Evolutionary conservation across 2,329 filamentous ascomycete species (phyloP), one percentile per base, ranked within the genome.

Genomic region (Alternaria hordeiaustralica): DNA sequence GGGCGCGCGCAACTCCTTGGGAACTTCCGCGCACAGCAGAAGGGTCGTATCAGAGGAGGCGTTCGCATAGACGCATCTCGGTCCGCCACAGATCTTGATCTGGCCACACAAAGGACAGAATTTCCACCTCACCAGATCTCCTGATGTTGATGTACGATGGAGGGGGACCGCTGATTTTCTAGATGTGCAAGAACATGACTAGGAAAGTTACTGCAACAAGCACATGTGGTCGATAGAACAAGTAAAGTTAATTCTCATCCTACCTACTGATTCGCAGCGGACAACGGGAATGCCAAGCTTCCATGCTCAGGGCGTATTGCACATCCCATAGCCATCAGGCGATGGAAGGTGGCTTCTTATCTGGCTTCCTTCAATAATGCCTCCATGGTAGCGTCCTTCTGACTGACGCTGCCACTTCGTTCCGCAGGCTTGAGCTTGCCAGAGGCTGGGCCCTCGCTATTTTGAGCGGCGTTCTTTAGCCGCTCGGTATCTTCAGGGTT

Each of bases 401-500:
- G 79, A 4, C 80, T 79, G n/a, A 79, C 75, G 56, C 78, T 83
- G 46, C 81, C 81, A 50, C 77, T 80, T 63, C 79, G 73, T 63
- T 80, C 80, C 13, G 78, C 80, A 57, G 80, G 79, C 70, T 79
- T 72, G 57, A 82, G 61, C 33, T 74, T 74, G 26, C 60, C 68
- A 7, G 69, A 30, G 20, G 70, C 56, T 7, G 71, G 70, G 8
- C 67, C 77, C 11, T 76, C 74, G 41, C 77, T 75, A 20, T 65
- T 83, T 25, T 80, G 78, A 8, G 84, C 84, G 20, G 81, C 78
- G 68, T 82, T 81, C 78, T 88, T 87, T 64, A 84, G 69, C 56
- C 84, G 72, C 71, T 84, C 82, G 1, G 78, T 84, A 63, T 85
- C 85, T 63, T 89, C 85, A 56, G 85, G 79, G 59, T 84, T 83